Base-by-base conservation (phyloP, 306 rosid genomes). In the Fragaria ananassa region DNA sequence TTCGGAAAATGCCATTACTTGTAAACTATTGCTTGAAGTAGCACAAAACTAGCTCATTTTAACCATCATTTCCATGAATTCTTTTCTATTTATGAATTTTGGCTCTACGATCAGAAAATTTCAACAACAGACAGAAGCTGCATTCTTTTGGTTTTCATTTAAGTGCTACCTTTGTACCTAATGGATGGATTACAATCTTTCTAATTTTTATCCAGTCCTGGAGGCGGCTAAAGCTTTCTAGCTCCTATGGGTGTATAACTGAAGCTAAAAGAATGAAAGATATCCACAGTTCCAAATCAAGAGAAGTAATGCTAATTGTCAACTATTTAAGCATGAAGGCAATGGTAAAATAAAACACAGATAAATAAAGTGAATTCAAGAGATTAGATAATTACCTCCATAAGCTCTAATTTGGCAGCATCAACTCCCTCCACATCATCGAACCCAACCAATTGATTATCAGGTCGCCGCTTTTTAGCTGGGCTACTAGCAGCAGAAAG, bases 351-450 rank as follows among this genome's bases (percentile, higher is more conserved):
- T n/a, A n/a, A n/a, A n/a, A 34, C 12, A 62, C 14, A 45, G 1
- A 62, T 37, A 8, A 19, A 14, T 25, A 54, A 27, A 53, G 19
- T 66, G 37, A 57, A 68, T 76, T 35, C 61, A 47, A 64, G 49
- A 19, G 46, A 74, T 23, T 39, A 77, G 72, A 76, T 69, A 44
- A 21, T 79, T 87, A 95, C 98, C 98, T 95, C 98, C 96, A 92
- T 80, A 74, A 95, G 97, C 83, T 95, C 98, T 70, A 88, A 84
- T 86, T 95, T 95, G 13, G 97, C 97, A 72, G 87, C 79, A 87
- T 95, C 97, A 67, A 95, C 98, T 63, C 98, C 98, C 83, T 95
- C 96, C 25, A 95, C 98, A 37, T 95, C 98, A 67, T 92, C 97
- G 66, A 95, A 95, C 23, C 97, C 97, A 77, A 92, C 89, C 49